Conservation (phyloP, 805 yeast genomes). For the Ogataea wickerhamii region DNA sequence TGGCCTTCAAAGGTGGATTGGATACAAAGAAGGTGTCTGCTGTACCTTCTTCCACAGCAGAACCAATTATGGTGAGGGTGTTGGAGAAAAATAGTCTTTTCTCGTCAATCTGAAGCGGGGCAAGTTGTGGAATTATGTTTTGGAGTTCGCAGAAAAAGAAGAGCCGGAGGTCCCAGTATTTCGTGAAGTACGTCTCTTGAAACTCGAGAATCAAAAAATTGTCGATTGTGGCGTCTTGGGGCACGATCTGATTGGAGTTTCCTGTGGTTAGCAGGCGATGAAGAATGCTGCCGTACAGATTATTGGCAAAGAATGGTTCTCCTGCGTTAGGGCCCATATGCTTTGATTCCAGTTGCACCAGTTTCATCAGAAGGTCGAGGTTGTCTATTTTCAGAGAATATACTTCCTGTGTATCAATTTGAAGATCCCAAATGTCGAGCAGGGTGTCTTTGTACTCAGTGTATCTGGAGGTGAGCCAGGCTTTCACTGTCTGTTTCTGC, state of each 20-base stretch:
- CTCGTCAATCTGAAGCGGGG: conserved; percentile 11
- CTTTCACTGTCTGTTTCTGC: conserved; percentile 48
- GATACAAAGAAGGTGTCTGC: conserved; percentile 31
- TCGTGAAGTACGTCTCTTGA: conserved; percentile 47
- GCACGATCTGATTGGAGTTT: conserved; percentile 35
- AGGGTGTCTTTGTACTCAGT: conserved; percentile 47
- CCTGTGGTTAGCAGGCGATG: conserved; percentile 30
- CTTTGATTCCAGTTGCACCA: conserved; percentile 53
- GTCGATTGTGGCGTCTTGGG: conserved; percentile 45
- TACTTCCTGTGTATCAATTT: conserved; percentile 33
- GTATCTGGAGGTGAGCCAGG: conserved; percentile 64
- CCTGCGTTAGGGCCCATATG: conserved; percentile 46
- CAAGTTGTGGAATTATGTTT: conserved; percentile 25
- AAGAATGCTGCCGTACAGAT: conserved; percentile 43
- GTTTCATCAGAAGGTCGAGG: conserved; percentile 52
- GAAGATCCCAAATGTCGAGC: conserved; percentile 38
- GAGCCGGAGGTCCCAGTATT: conserved; percentile 74
- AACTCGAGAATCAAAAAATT: conserved; percentile 45
- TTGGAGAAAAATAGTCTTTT: conserved; percentile 35
- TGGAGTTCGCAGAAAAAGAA: conserved; percentile 57
- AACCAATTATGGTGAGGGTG: conserved; percentile 37
- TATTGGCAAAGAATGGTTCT: conserved; percentile 63
- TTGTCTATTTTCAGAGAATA: conserved; percentile 50
- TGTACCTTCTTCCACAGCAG: conserved; percentile 29
- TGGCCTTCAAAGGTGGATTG: conserved; percentile 44